phyloP scores from a whole-genome alignment of 2,329 filamentous ascomycete species.

The Ceratocystis ficicola region DNA sequence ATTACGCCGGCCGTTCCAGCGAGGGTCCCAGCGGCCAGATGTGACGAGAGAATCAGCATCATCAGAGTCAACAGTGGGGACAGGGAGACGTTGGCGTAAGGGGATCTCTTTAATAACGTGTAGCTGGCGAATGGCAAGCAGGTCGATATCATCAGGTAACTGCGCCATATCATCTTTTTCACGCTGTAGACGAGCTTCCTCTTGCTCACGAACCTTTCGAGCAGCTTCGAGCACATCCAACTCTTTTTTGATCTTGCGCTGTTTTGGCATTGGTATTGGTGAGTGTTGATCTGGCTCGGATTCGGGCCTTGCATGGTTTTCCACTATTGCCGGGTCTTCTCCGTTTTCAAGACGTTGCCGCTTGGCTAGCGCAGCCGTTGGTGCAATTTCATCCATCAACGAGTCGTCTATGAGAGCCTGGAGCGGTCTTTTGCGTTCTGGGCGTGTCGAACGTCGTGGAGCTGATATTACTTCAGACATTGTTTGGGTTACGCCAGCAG shows the following conservation, averaged over 20 bases:
- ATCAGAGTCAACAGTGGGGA: background rate
- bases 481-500: slow-evolving; percentile 23
- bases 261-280: slow-evolving; percentile 27
- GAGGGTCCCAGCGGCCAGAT: slow-evolving; percentile 62
- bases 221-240: slow-evolving; percentile 58
- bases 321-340: slow-evolving; percentile 32
- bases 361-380: slow-evolving; percentile 66
- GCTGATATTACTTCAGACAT: slow-evolving; percentile 24
- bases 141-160: slow-evolving; percentile 52
- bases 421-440: slow-evolving; percentile 37
- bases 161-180: slow-evolving; percentile 43
- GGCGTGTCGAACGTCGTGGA: slow-evolving; percentile 18
- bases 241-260: slow-evolving; percentile 44
- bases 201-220: slow-evolving; percentile 47
- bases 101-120: slow-evolving; percentile 68
- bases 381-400: slow-evolving; percentile 59
- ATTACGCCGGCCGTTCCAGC: slow-evolving; percentile 90
- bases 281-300: slow-evolving; percentile 18
- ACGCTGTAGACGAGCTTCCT: slow-evolving; percentile 49
- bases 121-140: slow-evolving; percentile 59
- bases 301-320: slow-evolving; percentile 25
- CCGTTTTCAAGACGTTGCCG: slow-evolving; percentile 56
- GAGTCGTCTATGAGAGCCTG: slow-evolving; percentile 35
- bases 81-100: slow-evolving; percentile 35
- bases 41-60: slow-evolving; percentile 40